phyloP scores from a whole-genome alignment of 2,329 filamentous ascomycete species.

The Colletotrichum lini region DNA sequence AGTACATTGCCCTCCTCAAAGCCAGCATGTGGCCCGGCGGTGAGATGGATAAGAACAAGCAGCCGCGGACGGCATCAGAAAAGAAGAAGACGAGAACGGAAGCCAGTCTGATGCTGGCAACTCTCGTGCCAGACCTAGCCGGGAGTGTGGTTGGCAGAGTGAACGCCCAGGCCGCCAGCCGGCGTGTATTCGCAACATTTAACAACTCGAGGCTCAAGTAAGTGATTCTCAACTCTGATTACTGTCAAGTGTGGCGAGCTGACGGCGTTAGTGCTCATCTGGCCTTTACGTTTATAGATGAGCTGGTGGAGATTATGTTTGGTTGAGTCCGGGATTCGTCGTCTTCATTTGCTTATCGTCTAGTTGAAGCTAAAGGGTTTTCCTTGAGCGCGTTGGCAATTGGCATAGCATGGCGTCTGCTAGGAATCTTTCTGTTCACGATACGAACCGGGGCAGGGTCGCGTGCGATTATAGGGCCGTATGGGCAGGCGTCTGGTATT shows the following conservation, averaged over 20 bases:
- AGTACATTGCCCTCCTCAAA: conserved; percentile 81
- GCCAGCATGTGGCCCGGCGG: conserved; percentile 88
- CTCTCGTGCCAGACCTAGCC: conserved; percentile 90
- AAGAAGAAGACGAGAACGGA: conserved; percentile 87
- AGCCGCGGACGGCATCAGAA: conserved; percentile 76
- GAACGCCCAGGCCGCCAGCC: conserved; percentile 91
- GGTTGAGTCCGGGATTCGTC: conserved; percentile 48
- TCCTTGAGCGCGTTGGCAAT: neutral
- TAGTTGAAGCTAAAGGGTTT: neutral
- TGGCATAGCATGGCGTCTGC: conserved; percentile 5
- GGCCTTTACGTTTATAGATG: conserved; percentile 79
- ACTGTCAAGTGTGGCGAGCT: conserved; percentile 42
- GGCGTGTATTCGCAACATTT: conserved; percentile 89
- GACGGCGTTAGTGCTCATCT: conserved; percentile 70
- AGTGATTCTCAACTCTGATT: conserved; percentile 55
- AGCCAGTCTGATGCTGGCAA: conserved; percentile 89
- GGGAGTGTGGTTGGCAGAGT: conserved; percentile 92
- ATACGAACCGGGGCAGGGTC: neutral
- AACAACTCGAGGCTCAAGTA: conserved; percentile 94
- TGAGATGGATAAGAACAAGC: conserved; percentile 62
- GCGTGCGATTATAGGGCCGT: conserved; percentile 12
- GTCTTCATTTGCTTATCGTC: neutral
- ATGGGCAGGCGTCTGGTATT: conserved; percentile 23
- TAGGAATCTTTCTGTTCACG: neutral
- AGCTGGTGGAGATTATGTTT: conserved; percentile 77